These are phyloP conservation scores for Podila verticillata DNA, from an alignment of 192 early-diverging fungal genomes.

Conservation along the genomic window DNA sequence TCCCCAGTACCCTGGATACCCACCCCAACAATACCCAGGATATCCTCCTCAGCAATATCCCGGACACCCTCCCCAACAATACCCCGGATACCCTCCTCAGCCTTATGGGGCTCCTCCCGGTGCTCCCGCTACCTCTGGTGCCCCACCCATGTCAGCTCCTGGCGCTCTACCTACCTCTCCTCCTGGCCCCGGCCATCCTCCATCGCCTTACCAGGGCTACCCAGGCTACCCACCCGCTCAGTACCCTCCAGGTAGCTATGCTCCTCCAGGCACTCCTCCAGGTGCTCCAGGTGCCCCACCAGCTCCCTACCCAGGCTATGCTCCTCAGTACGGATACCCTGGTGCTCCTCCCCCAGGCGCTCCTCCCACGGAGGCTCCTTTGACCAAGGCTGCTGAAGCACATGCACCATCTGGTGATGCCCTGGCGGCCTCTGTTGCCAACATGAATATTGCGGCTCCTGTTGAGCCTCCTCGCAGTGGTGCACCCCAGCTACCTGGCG, in stretches of 20 bases:
- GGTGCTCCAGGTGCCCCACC: neutral
- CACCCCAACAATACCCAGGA: neutral
- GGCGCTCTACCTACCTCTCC: neutral
- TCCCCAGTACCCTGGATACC: neutral
- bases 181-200: neutral
- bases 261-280: neutral
- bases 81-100: neutral
- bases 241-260: neutral
- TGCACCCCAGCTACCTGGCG: neutral
- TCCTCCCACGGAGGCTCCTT: neutral
- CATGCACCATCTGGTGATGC: constrained; percentile 1
- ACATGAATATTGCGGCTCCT: neutral
- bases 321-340: neutral
- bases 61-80: neutral
- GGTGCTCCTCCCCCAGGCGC: constrained; percentile 1
- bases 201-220: neutral
- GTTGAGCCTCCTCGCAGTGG: constrained; percentile 1
- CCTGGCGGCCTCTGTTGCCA: neutral
- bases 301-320: neutral
- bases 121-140: neutral
- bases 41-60: neutral
- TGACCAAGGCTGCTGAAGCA: neutral
- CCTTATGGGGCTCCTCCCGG: neutral
- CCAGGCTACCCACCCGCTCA: neutral
- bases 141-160: neutral